Percentiles rank a stretch among this genome's conserved stretches.
Conservation (phyloP, 371 early-diverging fungal genomes). For the Capillidium heterosporum region DNA sequence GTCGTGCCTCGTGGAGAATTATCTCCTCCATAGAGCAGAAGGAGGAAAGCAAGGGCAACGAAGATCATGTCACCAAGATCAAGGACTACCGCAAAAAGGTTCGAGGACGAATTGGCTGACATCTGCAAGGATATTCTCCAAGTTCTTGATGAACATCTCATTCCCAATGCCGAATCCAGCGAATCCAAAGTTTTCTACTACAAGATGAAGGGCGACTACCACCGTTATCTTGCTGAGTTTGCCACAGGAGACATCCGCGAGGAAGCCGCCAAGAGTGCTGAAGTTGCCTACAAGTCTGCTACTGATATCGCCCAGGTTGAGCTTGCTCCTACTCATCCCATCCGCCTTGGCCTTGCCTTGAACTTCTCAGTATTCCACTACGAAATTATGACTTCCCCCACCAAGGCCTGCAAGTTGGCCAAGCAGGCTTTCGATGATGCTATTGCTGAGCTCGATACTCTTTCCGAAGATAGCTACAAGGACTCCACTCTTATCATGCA, state of each 20-base stretch:
- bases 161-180: slow-evolving; percentile 64
- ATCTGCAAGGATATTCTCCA: slow-evolving; percentile 92
- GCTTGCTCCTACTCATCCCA: slow-evolving; percentile 95
- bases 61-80: slow-evolving; percentile 71
- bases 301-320: slow-evolving; percentile 87
- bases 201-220: slow-evolving; percentile 99
- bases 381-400: slow-evolving; percentile 98
- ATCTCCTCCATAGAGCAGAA: slow-evolving; percentile 97
- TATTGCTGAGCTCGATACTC: slow-evolving; percentile 97
- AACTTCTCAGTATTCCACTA: slow-evolving; percentile 99
- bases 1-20: slow-evolving; percentile 98
- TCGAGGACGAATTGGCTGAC: slow-evolving; percentile 82
- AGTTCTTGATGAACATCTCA: slow-evolving; percentile 78
- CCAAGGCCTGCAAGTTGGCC: slow-evolving; percentile 96
- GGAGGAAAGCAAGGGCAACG: slow-evolving; percentile 86
- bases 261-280: slow-evolving; percentile 71
- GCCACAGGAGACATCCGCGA: slow-evolving; percentile 70
- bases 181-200: slow-evolving; percentile 98
- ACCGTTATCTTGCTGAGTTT: slow-evolving; percentile 99
- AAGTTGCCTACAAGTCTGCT: slow-evolving; percentile 93
- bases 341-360: slow-evolving; percentile 96
- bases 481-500: slow-evolving; percentile 99
- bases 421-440: slow-evolving; percentile 99
- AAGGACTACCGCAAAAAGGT: slow-evolving; percentile 81
- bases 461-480: slow-evolving; percentile 99